Percentiles rank a stretch among this genome's conserved stretches.
These are phyloP conservation scores for Canavalia ensiformis DNA, from an alignment of 306 rosid genomes.

Conservation along the genomic window DNA sequence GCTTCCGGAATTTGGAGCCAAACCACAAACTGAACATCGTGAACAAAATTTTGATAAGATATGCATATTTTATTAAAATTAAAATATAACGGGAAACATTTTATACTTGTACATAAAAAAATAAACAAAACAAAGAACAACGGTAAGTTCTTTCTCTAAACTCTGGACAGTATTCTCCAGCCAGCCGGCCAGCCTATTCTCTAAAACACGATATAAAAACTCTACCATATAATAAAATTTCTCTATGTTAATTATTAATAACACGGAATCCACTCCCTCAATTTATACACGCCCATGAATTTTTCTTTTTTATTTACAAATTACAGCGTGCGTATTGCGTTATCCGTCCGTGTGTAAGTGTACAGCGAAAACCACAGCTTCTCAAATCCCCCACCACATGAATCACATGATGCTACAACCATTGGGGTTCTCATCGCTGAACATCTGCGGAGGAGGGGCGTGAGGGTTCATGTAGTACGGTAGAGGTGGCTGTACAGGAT, in stretches of 20 bases:
- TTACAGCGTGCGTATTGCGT: background rate
- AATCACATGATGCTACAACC: slow-evolving; percentile 89
- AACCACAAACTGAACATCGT: background rate
- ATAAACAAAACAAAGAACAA: slow-evolving; percentile 32
- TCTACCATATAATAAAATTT: slow-evolving; percentile 38
- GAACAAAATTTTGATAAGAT: slow-evolving; percentile 14
- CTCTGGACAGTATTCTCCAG: slow-evolving; percentile 48
- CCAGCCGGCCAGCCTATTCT: slow-evolving; percentile 38
- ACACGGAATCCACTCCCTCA: slow-evolving; percentile 8
- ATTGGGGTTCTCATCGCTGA: slow-evolving; percentile 93
- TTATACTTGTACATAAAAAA: slow-evolving; percentile 14
- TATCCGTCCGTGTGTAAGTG: slow-evolving; percentile 16
- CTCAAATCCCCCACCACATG: background rate
- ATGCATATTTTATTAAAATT: background rate
- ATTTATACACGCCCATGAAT: slow-evolving; percentile 19
- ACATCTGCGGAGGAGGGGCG: slow-evolving; percentile 62
- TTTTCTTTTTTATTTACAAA: slow-evolving; percentile 47
- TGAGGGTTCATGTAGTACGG: slow-evolving; percentile 49
- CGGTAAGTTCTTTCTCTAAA: slow-evolving; percentile 7
- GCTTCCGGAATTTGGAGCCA: slow-evolving; percentile 16
- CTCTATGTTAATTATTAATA: slow-evolving; percentile 26
- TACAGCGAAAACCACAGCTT: slow-evolving; percentile 8
- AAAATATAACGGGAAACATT: background rate
- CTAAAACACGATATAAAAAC: slow-evolving; percentile 27
- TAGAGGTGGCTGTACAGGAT: slow-evolving; percentile 36